Base-by-base conservation (phyloP, 1,284 basidiomycete genomes). In the Hypsizygus ulmarius region DNA sequence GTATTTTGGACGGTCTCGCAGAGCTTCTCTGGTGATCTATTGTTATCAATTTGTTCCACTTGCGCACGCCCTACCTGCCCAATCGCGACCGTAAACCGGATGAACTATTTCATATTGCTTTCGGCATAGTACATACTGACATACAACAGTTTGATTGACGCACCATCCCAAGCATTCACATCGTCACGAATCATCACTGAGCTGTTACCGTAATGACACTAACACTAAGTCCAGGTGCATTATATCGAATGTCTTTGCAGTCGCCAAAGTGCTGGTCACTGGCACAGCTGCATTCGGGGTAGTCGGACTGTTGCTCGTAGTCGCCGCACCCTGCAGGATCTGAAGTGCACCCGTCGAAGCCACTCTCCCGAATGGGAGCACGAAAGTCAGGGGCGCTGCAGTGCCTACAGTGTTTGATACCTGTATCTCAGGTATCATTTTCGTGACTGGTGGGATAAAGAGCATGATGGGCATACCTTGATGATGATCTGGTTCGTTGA, bases 181-280 rank as follows among this genome's bases (percentile, higher is more conserved):
- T 15, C 35, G 27, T 27, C n/a, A 11, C 12, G 49, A 63, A 15
- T 49, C 56, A 6, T 53, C 36, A 54, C 19, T 54, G 52, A 4
- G 65, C 66, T 16, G 56, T 59, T 34, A 71, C 42, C 10, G 70
- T 78, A 47, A 84, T 63, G 19, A 82, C 77, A 50, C 69, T 80
- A 41, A 85, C 71, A 58, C 81, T 84, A 56, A 78, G 76, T 0
- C 70, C 75, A 18, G 79, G 77, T 7, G 79, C 80, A n/a, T 69
- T 77, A 60, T 75, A 85, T 70, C 68, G 61, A 86, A 79, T 1
- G 65, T 74, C 54, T 70, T 66, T 3, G 74, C 75, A 14, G 76
- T 75, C 1, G 56, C 37, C 52, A 84, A 73, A 1, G 59, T 63
- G 41, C 65, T 72, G 3, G 66, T 79, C 39, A 62, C 59, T 0